A percentile compares a stretch with the other conserved stretches of the same genome.
phyloP scores from a whole-genome alignment of 2,329 filamentous ascomycete genomes.

The Decorospora gaudefroyi region DNA sequence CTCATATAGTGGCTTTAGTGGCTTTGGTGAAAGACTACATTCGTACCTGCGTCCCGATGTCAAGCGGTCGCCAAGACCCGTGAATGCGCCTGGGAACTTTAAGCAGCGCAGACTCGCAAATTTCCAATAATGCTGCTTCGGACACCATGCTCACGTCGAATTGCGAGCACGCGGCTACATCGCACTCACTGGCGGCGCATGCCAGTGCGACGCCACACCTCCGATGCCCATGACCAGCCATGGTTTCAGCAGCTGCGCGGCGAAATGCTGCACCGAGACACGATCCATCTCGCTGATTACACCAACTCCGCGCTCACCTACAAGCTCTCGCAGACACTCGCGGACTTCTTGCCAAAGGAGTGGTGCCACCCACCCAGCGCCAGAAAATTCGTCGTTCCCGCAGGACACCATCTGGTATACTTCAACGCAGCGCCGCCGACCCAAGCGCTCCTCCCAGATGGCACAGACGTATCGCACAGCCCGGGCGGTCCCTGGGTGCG shows the following conservation, averaged over 20 bases:
- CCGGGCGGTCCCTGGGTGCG: conserved; percentile 73
- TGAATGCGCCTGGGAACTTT: not conserved
- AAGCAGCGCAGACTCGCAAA: not conserved
- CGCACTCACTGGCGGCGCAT: conserved; percentile 23
- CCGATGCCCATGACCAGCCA: conserved; percentile 13
- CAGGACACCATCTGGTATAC: conserved; percentile 82
- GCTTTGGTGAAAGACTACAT: no score
- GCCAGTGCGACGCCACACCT: conserved; percentile 22
- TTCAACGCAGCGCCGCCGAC: conserved; percentile 73
- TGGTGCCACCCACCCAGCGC: conserved; percentile 10
- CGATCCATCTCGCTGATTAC: conserved; percentile 59
- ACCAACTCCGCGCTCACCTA: conserved; percentile 63
- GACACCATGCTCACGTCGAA: conserved; percentile 21
- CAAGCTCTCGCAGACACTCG: conserved; percentile 61
- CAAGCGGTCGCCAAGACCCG: conserved; percentile 12
- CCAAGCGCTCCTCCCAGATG: conserved; percentile 72
- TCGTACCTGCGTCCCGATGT: no score
- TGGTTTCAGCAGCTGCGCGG: conserved; percentile 38
- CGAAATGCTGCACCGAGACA: conserved; percentile 54
- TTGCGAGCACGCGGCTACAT: conserved; percentile 12
- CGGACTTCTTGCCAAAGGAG: conserved; percentile 25
- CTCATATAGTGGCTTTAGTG: no score
- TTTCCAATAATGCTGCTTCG: conserved; percentile 25
- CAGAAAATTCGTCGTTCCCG: conserved; percentile 53
- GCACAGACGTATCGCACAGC: conserved; percentile 78